Base-by-base conservation (phyloP, 345 rosid genomes). In the Cardamine chenopodiifolia region DNA sequence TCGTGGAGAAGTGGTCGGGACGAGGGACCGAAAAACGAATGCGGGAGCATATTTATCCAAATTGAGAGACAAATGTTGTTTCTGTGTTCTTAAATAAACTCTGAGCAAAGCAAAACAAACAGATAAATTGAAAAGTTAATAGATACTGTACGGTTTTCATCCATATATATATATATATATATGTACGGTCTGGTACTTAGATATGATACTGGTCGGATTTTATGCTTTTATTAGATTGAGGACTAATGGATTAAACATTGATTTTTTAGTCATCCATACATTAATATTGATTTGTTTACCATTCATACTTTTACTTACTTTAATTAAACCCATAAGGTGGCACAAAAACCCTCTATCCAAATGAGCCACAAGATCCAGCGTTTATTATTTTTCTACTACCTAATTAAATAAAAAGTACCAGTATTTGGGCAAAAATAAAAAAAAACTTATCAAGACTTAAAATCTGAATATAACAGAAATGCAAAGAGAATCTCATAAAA, bases 1-100 rank as follows among this genome's bases (percentile, higher is more conserved):
- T 6, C 34, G 31, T 2, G 48, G 68, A 62, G 56, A 69, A 52
- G 40, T 76, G 42, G 42, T 62, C 5, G 50, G 70, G 74, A 68
- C 25, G 5, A 76, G 22, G 57, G 70, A 53, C 18, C 64, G 70
- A 42, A 59, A 32, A 14, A 62, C 0, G 57, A 68, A 69, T 25
- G 65, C 19, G 11, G 58, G 69, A 13, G 63, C 79, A 75, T 75
- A 5, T 14, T 42, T 60, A 65, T 20, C 4, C 3, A n/a, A 31
- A 17, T n/a, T 44, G 3, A 47, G 72, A 47, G 66, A 57, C 29
- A 31, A 34, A 65, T 44, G 66, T 3, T 59, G 49, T 23, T 18
- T 28, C 8, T 25, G 28, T 34, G 28, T n/a, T 44, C 19, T 44
- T 44, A 44, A 44, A 6, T 44, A 44, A 44, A 44, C 49, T 44